phyloP scores from a whole-genome alignment of 176 grass and related monocot species.

The Aegilops speltoides region DNA sequence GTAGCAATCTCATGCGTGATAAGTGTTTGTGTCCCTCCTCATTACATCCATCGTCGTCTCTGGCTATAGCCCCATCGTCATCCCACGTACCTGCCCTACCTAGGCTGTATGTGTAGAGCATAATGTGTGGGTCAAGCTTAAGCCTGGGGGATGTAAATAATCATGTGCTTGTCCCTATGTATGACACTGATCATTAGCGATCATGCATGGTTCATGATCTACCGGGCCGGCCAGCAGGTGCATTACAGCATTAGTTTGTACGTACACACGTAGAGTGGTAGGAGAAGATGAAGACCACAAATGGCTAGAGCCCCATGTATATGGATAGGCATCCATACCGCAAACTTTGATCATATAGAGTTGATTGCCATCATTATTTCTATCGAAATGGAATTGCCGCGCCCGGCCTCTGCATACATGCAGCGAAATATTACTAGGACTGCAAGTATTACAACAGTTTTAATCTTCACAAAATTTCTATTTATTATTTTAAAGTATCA shows the following conservation, averaged over 20 bases:
- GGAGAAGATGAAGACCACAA: not conserved
- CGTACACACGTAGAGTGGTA: not conserved
- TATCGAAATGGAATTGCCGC: not conserved
- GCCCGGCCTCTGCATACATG: not conserved
- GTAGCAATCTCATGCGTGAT: conserved; percentile 2
- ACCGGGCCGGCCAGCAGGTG: not conserved
- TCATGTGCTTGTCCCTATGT: not conserved
- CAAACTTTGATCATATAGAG: not conserved
- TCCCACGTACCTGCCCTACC: not conserved
- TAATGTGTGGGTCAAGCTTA: conserved; percentile 22
- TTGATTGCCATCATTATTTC: not conserved
- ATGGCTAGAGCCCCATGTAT: not conserved
- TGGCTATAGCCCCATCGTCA: not conserved
- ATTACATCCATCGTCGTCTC: not conserved
- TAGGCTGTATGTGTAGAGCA: not conserved
- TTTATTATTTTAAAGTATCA: not conserved
- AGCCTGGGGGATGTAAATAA: not conserved
- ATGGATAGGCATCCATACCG: not conserved
- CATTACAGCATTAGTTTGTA: conserved; percentile 7
- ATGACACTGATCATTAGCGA: conserved; percentile 10
- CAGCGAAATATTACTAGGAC: not conserved
- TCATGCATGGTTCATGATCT: conserved; percentile 11
- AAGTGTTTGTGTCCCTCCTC: not conserved
- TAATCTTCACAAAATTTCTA: not conserved
- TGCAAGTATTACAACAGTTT: not conserved